Conservation (phyloP, 805 yeast genomes). For the Teunomyces funiuensis region DNA sequence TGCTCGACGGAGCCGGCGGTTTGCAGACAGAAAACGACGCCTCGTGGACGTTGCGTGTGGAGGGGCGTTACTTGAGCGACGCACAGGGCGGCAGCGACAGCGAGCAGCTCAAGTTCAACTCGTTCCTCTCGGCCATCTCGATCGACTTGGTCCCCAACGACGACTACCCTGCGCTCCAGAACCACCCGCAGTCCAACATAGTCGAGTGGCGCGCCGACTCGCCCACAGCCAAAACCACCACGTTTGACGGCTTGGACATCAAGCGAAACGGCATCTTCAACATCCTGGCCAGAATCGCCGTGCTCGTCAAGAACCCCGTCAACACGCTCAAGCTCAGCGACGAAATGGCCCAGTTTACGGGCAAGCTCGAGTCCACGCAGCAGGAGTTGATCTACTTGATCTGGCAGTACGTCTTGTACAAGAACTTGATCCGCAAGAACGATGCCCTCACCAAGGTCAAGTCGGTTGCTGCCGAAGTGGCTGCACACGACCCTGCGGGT, state of each 20-base stretch:
- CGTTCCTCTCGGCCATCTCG: conserved; percentile 79
- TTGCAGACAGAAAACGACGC: conserved; percentile 46
- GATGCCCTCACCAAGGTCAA: conserved; percentile 34
- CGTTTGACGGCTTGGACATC: conserved; percentile 86
- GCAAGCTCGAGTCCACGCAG: conserved; percentile 76
- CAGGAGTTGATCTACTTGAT: conserved; percentile 78
- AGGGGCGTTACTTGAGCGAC: conserved; percentile 73
- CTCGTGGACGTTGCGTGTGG: conserved; percentile 83
- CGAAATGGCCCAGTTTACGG: conserved; percentile 66
- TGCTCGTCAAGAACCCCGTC: conserved; percentile 59
- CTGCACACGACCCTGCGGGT: not conserved
- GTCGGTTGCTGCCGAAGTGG: conserved; percentile 30
- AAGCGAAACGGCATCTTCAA: conserved; percentile 66
- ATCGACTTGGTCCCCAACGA: conserved; percentile 61
- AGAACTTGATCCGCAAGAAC: conserved; percentile 47
- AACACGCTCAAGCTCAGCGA: conserved; percentile 63
- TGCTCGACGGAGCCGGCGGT: conserved; percentile 12
- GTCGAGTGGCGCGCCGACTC: conserved; percentile 89
- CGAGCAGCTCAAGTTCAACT: conserved; percentile 57
- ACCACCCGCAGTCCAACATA: conserved; percentile 39
- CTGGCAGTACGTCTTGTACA: conserved; percentile 77
- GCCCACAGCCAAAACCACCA: conserved; percentile 27
- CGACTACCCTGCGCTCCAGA: conserved; percentile 37
- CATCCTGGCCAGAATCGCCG: conserved; percentile 65
- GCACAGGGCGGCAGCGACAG: conserved; percentile 36